Base-by-base conservation (phyloP, 139 green algal species). In the Penium margaritaceum region DNA sequence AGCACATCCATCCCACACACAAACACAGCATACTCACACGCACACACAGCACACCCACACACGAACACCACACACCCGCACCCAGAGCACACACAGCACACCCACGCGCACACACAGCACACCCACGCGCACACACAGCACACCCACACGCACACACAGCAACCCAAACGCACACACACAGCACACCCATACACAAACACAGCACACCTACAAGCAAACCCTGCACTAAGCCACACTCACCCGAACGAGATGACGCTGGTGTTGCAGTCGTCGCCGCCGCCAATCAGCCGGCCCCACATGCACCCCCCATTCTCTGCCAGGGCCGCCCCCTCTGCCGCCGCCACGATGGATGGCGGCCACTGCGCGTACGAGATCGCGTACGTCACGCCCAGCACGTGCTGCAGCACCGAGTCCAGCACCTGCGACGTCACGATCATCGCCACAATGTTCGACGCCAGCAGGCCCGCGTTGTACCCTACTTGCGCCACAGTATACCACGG, bases 361-460 rank as follows among this genome's bases (percentile, higher is more conserved):
- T 38, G 21, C 2, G 14, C 12, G 12, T 74, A 74, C n/a, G 71
- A 41, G 41, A 74, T 38, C 6, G 41, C 67, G 30, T 33, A 67
- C 2, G 67, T 68, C 7, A 27, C 46, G 43, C 67, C 67, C 0
- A 68, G 14, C 27, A 74, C 30, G 5, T 41, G 41, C 3, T 61
- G 39, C n/a, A 74, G 14, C 24, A 67, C n/a, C 12, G 67, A 66
- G 29, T 74, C 67, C 29, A 74, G 41, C 21, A 74, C 67, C 69
- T 76, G 69, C 19, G 69, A 71, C n/a, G 69, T 70, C 7, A 78
- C 58, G 74, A 72, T 73, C 71, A 72, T 78, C 21, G 71, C 32
- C 9, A 61, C 36, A 21, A 72, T 78, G 19, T 72, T 78, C 7
- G 58, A 66, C 2, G 71, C 71, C 41, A 55, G 29, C 21, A 73